phyloP scores from a whole-genome alignment of 441 rosid genomes.

The Pelargonium cotyledonis region DNA sequence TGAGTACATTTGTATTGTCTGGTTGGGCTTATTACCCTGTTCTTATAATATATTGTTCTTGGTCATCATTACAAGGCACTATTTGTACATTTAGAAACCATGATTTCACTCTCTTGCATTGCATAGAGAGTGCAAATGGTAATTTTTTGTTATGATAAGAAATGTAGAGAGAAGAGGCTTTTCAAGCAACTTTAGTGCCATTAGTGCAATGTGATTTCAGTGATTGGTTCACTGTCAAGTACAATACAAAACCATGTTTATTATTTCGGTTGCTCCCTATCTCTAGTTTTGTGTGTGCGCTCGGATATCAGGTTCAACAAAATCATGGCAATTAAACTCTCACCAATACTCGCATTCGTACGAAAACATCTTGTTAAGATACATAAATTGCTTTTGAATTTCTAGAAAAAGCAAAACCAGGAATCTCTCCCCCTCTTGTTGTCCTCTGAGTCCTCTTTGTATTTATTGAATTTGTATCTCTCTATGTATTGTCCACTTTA shows the following conservation, averaged over 20 bases:
- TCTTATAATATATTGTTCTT: no score
- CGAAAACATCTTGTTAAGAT: neutral
- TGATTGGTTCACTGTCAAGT: no score
- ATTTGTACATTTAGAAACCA: neutral
- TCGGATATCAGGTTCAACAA: no score
- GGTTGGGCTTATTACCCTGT: neutral
- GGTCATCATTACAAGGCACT: neutral
- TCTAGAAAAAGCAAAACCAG: constrained; percentile 5
- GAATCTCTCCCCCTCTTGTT: constrained; percentile 10
- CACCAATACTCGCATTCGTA: no score
- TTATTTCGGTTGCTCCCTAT: no score
- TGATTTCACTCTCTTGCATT: constrained; percentile 2
- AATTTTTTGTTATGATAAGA: neutral
- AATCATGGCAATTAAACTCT: no score
- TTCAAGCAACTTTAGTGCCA: no score
- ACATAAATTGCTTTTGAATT: neutral
- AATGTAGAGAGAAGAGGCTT: neutral
- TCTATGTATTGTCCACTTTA: neutral
- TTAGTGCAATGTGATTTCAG: no score
- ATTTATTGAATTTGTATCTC: no score
- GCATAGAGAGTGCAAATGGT: neutral
- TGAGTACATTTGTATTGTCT: neutral
- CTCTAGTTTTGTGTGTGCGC: no score
- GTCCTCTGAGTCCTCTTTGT: no score
- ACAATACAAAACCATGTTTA: no score